Conservation (phyloP, 208 protist species). For the Leishmania mexicana region DNA sequence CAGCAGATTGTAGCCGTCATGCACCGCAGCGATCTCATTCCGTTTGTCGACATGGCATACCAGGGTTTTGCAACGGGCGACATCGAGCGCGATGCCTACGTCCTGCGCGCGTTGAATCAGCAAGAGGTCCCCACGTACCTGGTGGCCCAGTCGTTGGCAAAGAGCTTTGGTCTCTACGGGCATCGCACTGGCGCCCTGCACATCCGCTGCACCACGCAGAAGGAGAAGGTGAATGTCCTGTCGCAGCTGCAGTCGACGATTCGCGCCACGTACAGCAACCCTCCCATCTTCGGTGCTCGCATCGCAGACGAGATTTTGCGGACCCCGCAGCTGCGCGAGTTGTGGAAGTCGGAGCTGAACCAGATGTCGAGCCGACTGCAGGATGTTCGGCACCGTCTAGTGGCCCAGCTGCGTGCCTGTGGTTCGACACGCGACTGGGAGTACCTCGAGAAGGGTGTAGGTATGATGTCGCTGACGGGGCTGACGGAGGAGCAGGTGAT, state of each 20-base stretch:
- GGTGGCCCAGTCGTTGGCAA: conserved; percentile 95
- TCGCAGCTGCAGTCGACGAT: conserved; percentile 94
- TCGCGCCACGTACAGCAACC: conserved; percentile 96
- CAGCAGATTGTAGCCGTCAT: conserved; percentile 80
- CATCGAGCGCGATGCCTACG: conserved; percentile 86
- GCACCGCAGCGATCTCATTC: conserved; percentile 74
- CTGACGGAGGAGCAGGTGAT: conserved; percentile 80
- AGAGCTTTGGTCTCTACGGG: conserved; percentile 98
- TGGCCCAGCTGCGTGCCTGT: conserved; percentile 55
- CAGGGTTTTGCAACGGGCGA: conserved; percentile 97
- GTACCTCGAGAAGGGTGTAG: conserved; percentile 94
- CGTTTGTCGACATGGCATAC: conserved; percentile 96
- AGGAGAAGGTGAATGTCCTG: conserved; percentile 73
- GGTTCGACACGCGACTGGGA: conserved; percentile 84
- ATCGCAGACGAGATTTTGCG: conserved; percentile 92
- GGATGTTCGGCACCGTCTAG: conserved; percentile 61
- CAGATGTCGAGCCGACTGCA: conserved; percentile 85
- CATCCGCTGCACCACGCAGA: conserved; percentile 62
- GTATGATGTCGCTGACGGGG: conserved; percentile 97
- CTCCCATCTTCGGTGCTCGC: conserved; percentile 94
- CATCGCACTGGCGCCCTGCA: conserved; percentile 93
- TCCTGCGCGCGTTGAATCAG: conserved; percentile 62
- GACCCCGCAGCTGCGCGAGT: conserved; percentile 55
- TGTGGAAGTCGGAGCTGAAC: conserved; percentile 90
- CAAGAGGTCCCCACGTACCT: conserved; percentile 73